phyloP scores from a whole-genome alignment of 257 asterid species.

The Rauvolfia tetraphylla region DNA sequence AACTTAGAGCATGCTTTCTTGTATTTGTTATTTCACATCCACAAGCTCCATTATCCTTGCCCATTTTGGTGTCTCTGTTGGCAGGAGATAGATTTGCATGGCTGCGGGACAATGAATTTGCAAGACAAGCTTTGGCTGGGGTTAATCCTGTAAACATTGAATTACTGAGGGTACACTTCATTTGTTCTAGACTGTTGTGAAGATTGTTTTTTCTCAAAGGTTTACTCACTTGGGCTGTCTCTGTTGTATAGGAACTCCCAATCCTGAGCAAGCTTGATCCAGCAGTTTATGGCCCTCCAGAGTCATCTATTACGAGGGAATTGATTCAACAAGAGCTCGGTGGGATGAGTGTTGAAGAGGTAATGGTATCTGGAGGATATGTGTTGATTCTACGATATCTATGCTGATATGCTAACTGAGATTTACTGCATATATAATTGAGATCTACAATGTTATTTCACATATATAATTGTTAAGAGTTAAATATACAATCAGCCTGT shows the following conservation, averaged over 20 bases:
- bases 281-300: slow-evolving; percentile 64
- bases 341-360: slow-evolving; percentile 71
- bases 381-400: not conserved
- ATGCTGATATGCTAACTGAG: not conserved
- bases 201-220: slow-evolving; percentile 5
- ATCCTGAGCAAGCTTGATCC: slow-evolving; percentile 79
- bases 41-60: not conserved
- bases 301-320: slow-evolving; percentile 70
- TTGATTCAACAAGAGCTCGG: slow-evolving; percentile 57
- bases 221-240: slow-evolving; percentile 5
- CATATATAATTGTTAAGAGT: not conserved
- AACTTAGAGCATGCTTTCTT: not conserved
- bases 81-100: slow-evolving; percentile 85
- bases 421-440: not conserved
- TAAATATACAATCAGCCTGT: not conserved
- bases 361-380: slow-evolving; percentile 7
- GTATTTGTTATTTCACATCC: slow-evolving; percentile 5
- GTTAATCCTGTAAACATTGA: slow-evolving; percentile 77
- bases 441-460: not conserved
- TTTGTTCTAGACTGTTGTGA: slow-evolving; percentile 2
- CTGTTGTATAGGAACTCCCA: slow-evolving; percentile 65
- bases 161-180: slow-evolving; percentile 53
- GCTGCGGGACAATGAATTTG: slow-evolving; percentile 83
- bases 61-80: slow-evolving; percentile 2
- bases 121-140: slow-evolving; percentile 83